These are phyloP conservation scores for Euphrasia confusa DNA, from an alignment of 257 asterid genomes.

Conservation along the genomic window DNA sequence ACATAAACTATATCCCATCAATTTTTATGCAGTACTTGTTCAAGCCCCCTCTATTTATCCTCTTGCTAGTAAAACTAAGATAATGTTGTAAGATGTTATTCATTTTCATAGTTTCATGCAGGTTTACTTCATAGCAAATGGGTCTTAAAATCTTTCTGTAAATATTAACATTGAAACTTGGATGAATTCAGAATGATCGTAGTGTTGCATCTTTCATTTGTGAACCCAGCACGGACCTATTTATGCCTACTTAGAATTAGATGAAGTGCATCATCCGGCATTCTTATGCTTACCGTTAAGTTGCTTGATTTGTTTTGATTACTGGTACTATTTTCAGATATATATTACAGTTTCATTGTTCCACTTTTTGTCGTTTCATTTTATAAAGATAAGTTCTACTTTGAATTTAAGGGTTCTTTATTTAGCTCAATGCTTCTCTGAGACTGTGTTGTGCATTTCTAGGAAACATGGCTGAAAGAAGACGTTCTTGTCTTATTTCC, in stretches of 20 bases:
- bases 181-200: constrained; percentile 11
- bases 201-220: constrained; percentile 16
- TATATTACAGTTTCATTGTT: constrained; percentile 2
- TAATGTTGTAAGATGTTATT: background rate
- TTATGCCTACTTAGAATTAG: too few species aligned
- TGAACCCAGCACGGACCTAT: background rate
- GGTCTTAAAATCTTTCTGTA: background rate
- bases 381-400: constrained; percentile 3
- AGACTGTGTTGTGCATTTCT: constrained; percentile 28
- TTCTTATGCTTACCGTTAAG: too few species aligned
- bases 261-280: too few species aligned
- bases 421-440: constrained; percentile 11
- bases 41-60: background rate
- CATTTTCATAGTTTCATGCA: constrained; percentile 10
- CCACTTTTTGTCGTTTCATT: background rate
- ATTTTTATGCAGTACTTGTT: background rate
- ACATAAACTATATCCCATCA: background rate
- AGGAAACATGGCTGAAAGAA: constrained; percentile 93
- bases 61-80: background rate
- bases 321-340: background rate
- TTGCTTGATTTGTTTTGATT: too few species aligned
- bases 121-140: constrained; percentile 2
- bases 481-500: constrained; percentile 75
- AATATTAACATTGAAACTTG: constrained; percentile 1
- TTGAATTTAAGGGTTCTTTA: constrained; percentile 5